Evolutionary conservation across 1,139 yeast species (phyloP).

Genomic region (Candida anutae): DNA sequence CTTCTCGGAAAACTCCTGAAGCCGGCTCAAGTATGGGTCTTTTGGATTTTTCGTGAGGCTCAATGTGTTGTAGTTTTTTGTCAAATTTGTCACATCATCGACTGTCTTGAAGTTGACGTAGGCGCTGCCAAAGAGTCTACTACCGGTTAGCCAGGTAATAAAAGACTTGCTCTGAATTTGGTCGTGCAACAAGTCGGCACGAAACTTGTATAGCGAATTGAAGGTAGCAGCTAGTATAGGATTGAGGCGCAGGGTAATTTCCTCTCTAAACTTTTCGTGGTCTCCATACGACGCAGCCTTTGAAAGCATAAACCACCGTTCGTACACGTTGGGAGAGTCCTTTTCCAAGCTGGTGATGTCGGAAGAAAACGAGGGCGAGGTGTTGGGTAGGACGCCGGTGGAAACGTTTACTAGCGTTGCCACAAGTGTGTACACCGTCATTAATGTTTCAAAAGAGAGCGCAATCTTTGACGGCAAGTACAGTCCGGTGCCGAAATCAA

Average conservation of each 20-base stretch:
- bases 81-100: constrained; percentile 12
- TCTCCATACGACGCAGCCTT: background rate
- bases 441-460: constrained; percentile 22
- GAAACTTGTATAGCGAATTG: constrained; percentile 21
- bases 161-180: constrained; percentile 27
- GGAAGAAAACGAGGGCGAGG: constrained; percentile 13
- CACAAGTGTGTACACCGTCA: constrained; percentile 18
- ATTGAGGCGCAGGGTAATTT: constrained; percentile 12
- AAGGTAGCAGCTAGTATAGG: constrained; percentile 23
- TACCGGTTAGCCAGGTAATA: constrained; percentile 33
- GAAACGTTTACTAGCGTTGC: constrained; percentile 21
- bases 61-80: constrained; percentile 7
- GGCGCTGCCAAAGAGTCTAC: constrained; percentile 17
- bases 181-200: constrained; percentile 23
- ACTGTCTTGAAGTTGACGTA: constrained; percentile 18
- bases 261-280: constrained; percentile 1
- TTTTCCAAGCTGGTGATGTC: constrained; percentile 19
- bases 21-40: constrained; percentile 16
- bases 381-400: constrained; percentile 12
- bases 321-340: constrained; percentile 18
- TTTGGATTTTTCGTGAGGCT: constrained; percentile 5
- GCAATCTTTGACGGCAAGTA: constrained; percentile 14
- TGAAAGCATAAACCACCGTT: constrained; percentile 2
- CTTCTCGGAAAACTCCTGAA: constrained; percentile 11
- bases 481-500: constrained; percentile 1